Conservation (phyloP, 768 basidiomycete genomes). For the Kwoniella europaea region DNA sequence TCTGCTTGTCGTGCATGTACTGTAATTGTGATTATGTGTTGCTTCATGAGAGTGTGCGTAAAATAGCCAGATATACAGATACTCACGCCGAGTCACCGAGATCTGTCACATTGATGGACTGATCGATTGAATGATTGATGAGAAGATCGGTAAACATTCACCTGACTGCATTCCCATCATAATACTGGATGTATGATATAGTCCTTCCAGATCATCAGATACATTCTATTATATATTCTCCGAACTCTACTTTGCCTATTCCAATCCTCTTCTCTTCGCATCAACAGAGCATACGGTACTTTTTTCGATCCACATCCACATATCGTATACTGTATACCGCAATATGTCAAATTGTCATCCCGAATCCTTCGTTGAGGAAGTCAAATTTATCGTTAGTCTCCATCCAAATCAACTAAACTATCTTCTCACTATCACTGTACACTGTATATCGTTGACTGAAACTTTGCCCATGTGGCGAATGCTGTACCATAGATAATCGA, state of each 20-base stretch:
- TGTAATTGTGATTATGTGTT: too few species aligned
- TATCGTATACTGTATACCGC: neutral
- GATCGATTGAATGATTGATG: too few species aligned
- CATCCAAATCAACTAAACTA: neutral
- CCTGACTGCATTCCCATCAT: too few species aligned
- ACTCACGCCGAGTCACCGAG: too few species aligned
- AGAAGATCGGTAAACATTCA: too few species aligned
- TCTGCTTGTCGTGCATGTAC: neutral
- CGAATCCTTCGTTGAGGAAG: conserved; percentile 5
- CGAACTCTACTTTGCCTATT: neutral
- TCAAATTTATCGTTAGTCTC: neutral
- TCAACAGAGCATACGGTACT: neutral
- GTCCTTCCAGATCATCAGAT: too few species aligned
- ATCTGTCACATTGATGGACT: too few species aligned
- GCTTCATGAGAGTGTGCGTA: too few species aligned
- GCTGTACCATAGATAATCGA: conserved; percentile 1
- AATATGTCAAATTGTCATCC: conserved; percentile 9
- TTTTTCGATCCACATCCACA: neutral
- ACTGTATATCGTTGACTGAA: neutral
- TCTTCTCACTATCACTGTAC: neutral
- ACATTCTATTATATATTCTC: too few species aligned
- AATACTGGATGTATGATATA: too few species aligned
- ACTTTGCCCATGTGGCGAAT: neutral
- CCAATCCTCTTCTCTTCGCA: neutral
- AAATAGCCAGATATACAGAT: too few species aligned